Evolutionary conservation across 2,329 filamentous ascomycete species (phyloP), one percentile per base, ranked within the genome.

Genomic region (Verticillium zaregamsianum): DNA sequence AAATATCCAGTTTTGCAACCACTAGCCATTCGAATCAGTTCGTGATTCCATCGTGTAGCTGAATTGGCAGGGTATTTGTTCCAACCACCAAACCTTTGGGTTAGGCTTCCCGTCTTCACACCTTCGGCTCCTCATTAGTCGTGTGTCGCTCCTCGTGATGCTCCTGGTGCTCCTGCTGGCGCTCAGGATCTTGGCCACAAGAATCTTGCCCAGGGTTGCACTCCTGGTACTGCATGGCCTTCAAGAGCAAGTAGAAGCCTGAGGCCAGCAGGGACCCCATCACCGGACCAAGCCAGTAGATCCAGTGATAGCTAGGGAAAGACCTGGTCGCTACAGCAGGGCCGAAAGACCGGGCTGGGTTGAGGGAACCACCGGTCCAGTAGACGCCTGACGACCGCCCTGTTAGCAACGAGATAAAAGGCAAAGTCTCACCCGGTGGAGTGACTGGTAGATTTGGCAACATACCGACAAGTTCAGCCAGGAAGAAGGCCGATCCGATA

Each of bases 401-500:
- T n/a, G 15, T 7, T 1, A 17, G n/a, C 7, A 3, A 5, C 5
- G 5, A 28, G 28, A 28, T n/a, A 4, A 28, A 5, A 28, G 28
- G 6, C 28, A 5, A 5, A 5, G 3, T 28, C 28, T 28, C 28
- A 28, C 4, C 28, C 5, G 28, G 6, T 5, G 28, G 28, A 28
- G 28, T 25, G 28, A 6, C 28, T 28, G 5, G 28, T 1, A 1
- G 28, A 6, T 4, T 4, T 28, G 1, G 28, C 5, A 28, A 66
- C 68, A 59, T 64, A 72, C 71, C 76, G 40, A 71, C 74, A 58
- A 81, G 71, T 70, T 82, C 75, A 5, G 77, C 76, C 54, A 92
- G 82, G 72, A 92, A 92, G 59, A 92, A 80, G 0, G 89, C 80
- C 2, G 91, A 74, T 1, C 90, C 90, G 66, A 93, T 91, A 14